A percentile compares a stretch with the other conserved stretches of the same genome.
Conservation (phyloP, 257 asterid genomes). For the Cruciata laevipes region DNA sequence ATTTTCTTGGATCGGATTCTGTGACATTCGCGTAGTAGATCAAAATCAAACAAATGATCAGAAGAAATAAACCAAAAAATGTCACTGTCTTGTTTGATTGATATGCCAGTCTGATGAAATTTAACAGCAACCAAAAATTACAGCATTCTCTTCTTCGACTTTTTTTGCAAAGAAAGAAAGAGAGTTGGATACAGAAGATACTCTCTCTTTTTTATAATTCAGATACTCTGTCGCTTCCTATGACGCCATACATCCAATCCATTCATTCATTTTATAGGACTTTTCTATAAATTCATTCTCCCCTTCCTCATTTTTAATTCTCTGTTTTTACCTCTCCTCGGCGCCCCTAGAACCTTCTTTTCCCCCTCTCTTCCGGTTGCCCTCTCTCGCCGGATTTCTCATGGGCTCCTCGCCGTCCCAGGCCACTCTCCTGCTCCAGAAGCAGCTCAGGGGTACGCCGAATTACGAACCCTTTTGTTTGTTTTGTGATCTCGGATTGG, state of each 20-base stretch:
- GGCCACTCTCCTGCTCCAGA: conserved; percentile 87
- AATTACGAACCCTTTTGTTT: neutral
- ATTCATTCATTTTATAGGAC: neutral
- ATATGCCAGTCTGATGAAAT: neutral
- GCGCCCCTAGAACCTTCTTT: conserved; percentile 29
- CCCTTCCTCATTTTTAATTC: neutral
- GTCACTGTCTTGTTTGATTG: neutral
- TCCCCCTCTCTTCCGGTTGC: neutral
- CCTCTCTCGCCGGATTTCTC: conserved; percentile 9
- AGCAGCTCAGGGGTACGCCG: conserved; percentile 79
- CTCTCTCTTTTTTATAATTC: neutral
- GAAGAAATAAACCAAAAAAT: neutral
- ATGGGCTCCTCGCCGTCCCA: conserved; percentile 80
- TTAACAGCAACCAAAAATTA: neutral
- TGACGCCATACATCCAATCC: conserved; percentile 5
- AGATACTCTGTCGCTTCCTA: neutral
- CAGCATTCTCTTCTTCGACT: neutral
- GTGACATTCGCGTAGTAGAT: too few species aligned
- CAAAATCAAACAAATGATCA: too few species aligned
- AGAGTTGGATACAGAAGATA: conserved; percentile 5
- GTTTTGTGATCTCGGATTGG: conserved; percentile 17
- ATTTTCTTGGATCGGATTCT: too few species aligned
- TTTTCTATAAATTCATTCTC: neutral
- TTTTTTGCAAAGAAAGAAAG: neutral
- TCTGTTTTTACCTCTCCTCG: conserved; percentile 19